Percentiles rank a stretch among this genome's conserved stretches.
These are phyloP conservation scores for Tagetes patula DNA, from an alignment of 129 eudicot genomes.

Conservation along the genomic window DNA sequence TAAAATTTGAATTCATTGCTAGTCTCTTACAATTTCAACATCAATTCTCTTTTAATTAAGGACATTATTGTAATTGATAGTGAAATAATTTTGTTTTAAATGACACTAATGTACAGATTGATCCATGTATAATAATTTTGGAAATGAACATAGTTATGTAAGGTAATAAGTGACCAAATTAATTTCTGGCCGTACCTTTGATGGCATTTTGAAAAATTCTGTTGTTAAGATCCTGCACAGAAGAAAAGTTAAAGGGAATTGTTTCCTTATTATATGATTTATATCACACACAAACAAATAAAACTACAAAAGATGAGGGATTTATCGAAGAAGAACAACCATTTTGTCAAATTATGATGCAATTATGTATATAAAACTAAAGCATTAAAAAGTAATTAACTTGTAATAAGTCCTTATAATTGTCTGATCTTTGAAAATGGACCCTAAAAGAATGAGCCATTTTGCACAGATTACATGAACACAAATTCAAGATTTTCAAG, in stretches of 20 bases:
- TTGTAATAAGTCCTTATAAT: neutral
- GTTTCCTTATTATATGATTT: neutral
- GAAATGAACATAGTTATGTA: neutral
- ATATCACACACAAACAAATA: constrained; percentile 12
- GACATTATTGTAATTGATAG: neutral
- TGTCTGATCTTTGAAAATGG: neutral
- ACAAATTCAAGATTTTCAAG: neutral
- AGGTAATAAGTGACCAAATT: neutral
- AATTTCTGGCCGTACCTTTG: constrained; percentile 46
- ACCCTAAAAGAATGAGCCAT: neutral
- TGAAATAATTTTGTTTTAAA: too few species aligned
- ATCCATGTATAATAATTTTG: neutral
- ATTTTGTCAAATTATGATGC: constrained; percentile 21
- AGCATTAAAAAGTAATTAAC: constrained; percentile 1
- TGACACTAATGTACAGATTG: neutral
- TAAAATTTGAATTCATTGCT: neutral
- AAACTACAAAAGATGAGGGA: constrained; percentile 21
- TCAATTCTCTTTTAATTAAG: neutral
- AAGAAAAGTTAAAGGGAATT: constrained; percentile 12
- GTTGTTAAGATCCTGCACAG: constrained; percentile 77
- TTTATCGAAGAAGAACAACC: constrained; percentile 9
- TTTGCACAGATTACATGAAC: neutral
- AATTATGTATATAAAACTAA: constrained; percentile 2
- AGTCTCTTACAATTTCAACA: constrained; percentile 8
- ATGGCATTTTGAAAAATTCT: constrained; percentile 61